Base-by-base conservation (phyloP, 441 rosid species). In the Eutrema salsugineum region DNA sequence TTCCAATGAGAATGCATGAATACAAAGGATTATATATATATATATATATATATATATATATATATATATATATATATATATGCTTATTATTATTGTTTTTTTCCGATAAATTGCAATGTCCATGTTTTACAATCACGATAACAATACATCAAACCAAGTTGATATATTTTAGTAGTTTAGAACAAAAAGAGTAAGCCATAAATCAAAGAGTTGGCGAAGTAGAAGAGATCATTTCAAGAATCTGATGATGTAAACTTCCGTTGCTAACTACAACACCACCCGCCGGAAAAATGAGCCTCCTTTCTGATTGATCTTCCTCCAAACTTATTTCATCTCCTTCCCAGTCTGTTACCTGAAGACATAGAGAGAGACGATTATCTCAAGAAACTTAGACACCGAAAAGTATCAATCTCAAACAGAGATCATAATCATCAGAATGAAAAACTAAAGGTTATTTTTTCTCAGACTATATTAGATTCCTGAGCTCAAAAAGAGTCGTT, bases 321-420 rank as follows among this genome's bases (percentile, higher is more conserved):
- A 89, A 71, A 79, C 77, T 87, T 56, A 91, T 70, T 50, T 75
- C 76, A 61, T 43, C 80, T 54, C 93, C 95, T 83, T 82, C 81
- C 95, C 97, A 91, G 71, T 91, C 97, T 24, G 86, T 88, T 58
- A 87, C 95, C 97, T 89, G 84, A 44, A 17, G 3, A 19, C n/a
- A 30, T 0, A 51, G 12, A 16, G 12, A 16, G 11, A 46, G n/a
- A 59, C 36, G 0, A 50, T 1, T 12, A 28, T 38, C 48, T 71
- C 51, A 24, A 38, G 2, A 63, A 22, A 51, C 70, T 63, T 11
- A 54, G 10, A 61, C 32, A 4, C 30, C 14, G 51, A 71, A 12
- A 33, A 70, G 11, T 47, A 36, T 24, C 38, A 0, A 20, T 47
- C 65, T 30, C 57, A 59, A 11, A 16, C 43, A 70, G 27, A 66